These are phyloP conservation scores for Blumeria hordei DNA, from an alignment of 2,329 filamentous ascomycete genomes.

Conservation along the genomic window DNA sequence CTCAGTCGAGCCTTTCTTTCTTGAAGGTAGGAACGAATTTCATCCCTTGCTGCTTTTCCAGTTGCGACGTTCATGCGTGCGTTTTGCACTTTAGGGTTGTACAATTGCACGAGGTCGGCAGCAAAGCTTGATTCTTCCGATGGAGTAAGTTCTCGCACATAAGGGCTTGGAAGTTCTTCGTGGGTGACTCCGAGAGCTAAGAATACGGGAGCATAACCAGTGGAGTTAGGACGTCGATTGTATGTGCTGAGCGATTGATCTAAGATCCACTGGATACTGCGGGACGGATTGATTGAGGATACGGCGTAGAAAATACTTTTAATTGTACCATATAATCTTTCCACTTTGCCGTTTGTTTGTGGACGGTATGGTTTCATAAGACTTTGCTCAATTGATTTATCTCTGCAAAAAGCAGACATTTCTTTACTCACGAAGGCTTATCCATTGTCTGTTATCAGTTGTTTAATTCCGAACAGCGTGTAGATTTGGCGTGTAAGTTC, in stretches of 20 bases:
- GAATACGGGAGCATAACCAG: background rate
- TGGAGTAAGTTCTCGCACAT: background rate
- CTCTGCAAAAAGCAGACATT: background rate
- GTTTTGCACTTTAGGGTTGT: background rate
- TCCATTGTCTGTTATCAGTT: background rate
- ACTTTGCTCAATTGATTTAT: background rate
- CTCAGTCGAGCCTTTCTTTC: background rate
- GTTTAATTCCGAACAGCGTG: background rate
- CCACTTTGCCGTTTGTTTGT: background rate
- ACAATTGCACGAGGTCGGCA: background rate
- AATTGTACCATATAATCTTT: conserved; percentile 1
- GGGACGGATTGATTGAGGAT: background rate
- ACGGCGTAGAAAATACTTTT: background rate
- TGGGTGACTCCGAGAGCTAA: background rate
- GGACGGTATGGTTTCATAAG: background rate
- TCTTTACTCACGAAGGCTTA: background rate
- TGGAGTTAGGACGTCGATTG: background rate
- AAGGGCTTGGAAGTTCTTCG: background rate
- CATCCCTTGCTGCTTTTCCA: background rate
- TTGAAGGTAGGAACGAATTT: background rate
- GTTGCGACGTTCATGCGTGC: background rate
- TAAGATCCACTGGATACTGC: conserved; percentile 1
- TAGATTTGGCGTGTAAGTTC: background rate
- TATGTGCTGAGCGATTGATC: background rate
- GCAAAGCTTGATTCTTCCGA: background rate